phyloP scores from a whole-genome alignment of 306 rosid species.

The Macrotyloma uniflorum region DNA sequence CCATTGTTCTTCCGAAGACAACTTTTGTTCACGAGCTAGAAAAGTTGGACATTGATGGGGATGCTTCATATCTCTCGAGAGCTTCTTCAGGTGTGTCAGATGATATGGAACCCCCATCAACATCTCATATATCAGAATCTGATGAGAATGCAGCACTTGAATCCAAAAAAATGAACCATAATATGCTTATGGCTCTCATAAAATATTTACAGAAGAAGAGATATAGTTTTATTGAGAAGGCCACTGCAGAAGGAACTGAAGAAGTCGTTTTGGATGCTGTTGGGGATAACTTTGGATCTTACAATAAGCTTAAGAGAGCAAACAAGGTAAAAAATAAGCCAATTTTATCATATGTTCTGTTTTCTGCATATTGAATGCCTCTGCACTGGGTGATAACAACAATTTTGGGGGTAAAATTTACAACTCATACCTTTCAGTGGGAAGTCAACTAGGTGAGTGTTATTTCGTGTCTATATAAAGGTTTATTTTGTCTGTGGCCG shows the following conservation, averaged over 20 bases:
- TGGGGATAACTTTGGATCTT: slow-evolving; percentile 68
- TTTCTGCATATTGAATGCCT: slow-evolving; percentile 1
- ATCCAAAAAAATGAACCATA: slow-evolving; percentile 89
- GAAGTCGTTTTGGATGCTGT: slow-evolving; percentile 94
- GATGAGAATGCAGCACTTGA: slow-evolving; percentile 74
- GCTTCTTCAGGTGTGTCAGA: slow-evolving; percentile 86
- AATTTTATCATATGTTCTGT: slow-evolving; percentile 21
- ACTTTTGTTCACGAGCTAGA: slow-evolving; percentile 68
- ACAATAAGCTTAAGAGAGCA: slow-evolving; percentile 69
- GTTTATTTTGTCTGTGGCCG: background rate
- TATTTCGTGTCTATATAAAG: slow-evolving; percentile 2
- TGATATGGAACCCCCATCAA: slow-evolving; percentile 68
- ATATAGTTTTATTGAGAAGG: slow-evolving; percentile 77
- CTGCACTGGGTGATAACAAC: slow-evolving; percentile 18
- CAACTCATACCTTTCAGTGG: slow-evolving; percentile 1
- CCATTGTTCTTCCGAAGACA: slow-evolving; percentile 85
- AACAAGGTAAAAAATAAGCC: slow-evolving; percentile 67
- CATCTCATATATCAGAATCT: slow-evolving; percentile 55
- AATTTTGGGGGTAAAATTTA: slow-evolving; percentile 12
- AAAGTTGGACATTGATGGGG: slow-evolving; percentile 72
- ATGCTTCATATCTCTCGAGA: slow-evolving; percentile 69
- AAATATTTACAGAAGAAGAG: slow-evolving; percentile 93
- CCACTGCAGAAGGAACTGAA: slow-evolving; percentile 97
- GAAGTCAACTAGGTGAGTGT: slow-evolving; percentile 30
- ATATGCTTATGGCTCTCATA: slow-evolving; percentile 96